Evolutionary conservation across 106 monocot species (phyloP).

Genomic region (Dioscorea alata): DNA sequence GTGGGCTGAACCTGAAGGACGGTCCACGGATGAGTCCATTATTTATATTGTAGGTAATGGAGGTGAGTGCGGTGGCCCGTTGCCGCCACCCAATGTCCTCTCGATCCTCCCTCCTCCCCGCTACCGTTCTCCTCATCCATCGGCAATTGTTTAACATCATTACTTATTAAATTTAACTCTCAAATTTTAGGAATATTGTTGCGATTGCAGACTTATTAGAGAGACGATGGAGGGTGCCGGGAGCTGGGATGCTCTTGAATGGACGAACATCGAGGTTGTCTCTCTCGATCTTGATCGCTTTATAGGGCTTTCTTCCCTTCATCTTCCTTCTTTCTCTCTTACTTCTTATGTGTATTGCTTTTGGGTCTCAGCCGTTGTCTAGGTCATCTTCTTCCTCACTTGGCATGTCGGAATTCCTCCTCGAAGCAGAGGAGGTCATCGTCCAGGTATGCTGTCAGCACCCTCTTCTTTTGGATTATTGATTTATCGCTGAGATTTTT

Average conservation of each 20-base stretch:
- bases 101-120: no score
- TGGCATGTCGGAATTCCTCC: conserved; percentile 57
- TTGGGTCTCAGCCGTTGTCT: conserved; percentile 29
- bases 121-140: no score
- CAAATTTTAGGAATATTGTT: no score
- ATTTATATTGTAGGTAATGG: no score
- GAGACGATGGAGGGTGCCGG: conserved; percentile 46
- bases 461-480: not conserved
- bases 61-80: no score
- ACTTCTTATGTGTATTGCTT: not conserved
- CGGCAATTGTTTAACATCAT: no score
- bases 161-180: no score
- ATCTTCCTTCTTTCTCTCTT: not conserved
- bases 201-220: no score
- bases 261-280: conserved; percentile 62
- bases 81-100: no score
- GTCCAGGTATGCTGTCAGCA: conserved; percentile 34
- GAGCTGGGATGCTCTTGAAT: conserved; percentile 75
- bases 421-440: conserved; percentile 79
- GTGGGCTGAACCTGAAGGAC: no score
- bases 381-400: conserved; percentile 29
- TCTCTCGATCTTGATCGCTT: not conserved
- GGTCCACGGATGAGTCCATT: no score
- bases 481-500: no score
- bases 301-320: not conserved